Base-by-base conservation (phyloP, 179 eudicot genomes). In the Beta macrorhiza region DNA sequence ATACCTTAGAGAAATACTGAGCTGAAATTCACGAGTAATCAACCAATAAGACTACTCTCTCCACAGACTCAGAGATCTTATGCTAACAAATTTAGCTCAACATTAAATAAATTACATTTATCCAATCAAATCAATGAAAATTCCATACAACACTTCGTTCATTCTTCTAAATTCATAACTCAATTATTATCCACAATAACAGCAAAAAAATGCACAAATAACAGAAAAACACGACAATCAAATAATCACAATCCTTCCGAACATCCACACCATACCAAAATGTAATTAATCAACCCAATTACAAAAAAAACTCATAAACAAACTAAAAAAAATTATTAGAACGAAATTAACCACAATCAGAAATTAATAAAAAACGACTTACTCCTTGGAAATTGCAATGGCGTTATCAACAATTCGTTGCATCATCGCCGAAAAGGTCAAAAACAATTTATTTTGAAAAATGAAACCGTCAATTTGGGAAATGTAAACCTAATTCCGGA, bases 311-410 rank as follows among this genome's bases (percentile, higher is more conserved):
- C 25, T 25, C 25, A 25, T 25, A 25, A 25, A 25, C 25, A 25
- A 25, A 25, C 25, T 25, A 32, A 14, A 45, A 69, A 67, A 74
- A 5, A 62, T 45, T 16, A 3, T 16, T 1, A 19, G 2, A 11
- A 1, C 2, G 9, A 78, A 29, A 13, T 64, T n/a, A 0, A 59
- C 5, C 5, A 55, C 12, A 7, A 68, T 49, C 55, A n/a, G 59
- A 32, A 13, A 52, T 0, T 1, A 16, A 75, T 5, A 45, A 14
- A 80, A 68, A 8, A 3, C 12, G 65, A 86, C 95, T 84, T 74
- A 94, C 98, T 94, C 98, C 79, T 94, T 94, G 86, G 93, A 87
- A 44, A 92, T 87, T 58, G 97, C 98, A 74, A 94, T 89, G 85
- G 87, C 91, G 85, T 86, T 89, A 83, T 94, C 98, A 75, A 94